Evolutionary conservation across 768 basidiomycete genomes (phyloP), one percentile per base, ranked within the genome.

Genomic region (Auriculariales sp.): DNA sequence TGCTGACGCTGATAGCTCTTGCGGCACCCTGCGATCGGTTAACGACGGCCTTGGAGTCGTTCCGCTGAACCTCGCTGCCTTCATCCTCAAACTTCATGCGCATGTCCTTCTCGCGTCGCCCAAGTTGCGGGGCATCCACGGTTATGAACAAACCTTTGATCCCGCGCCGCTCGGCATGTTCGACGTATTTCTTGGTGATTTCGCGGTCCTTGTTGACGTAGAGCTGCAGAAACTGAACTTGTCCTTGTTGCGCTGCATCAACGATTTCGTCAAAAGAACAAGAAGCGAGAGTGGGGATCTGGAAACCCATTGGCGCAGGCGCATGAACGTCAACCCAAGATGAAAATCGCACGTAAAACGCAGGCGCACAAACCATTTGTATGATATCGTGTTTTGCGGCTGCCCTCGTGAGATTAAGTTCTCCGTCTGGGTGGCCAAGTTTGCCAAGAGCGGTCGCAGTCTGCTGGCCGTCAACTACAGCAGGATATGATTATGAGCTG

Each of bases 31-130:
- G 87, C 48, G 84, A 80, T 35, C 85, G 77, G 58, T 92, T 81
- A 36, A 92, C 77, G 27, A 65, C 67, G 27, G 71, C 69, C n/a
- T n/a, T n/a, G 28, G 64, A 63, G 14, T 69, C 63, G 11, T 65
- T 64, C n/a, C 66, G 67, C 60, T 75, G 75, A 6, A 68, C 71
- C 32, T 68, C 60, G 12, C 71, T 67, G 2, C 78, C 80, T 29
- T 81, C 83, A 2, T 84, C 90, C 32, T 85, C 88, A 53, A 97
- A 97, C 61, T 91, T 94, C 79, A 85, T 85, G 24, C 94, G 74
- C 92, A 98, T 97, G 60, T 98, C 94, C 79, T 93, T 92, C 63
- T 94, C 92, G 52, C 93, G 75, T 11, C 92, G 77, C 36, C 94
- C 94, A 10, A 98, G 79, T 56, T 95, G 92, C 4, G 94, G 94